These are phyloP conservation scores for Ramalina intermedia DNA, from an alignment of 495 filamentous ascomycete genomes.

Conservation along the genomic window DNA sequence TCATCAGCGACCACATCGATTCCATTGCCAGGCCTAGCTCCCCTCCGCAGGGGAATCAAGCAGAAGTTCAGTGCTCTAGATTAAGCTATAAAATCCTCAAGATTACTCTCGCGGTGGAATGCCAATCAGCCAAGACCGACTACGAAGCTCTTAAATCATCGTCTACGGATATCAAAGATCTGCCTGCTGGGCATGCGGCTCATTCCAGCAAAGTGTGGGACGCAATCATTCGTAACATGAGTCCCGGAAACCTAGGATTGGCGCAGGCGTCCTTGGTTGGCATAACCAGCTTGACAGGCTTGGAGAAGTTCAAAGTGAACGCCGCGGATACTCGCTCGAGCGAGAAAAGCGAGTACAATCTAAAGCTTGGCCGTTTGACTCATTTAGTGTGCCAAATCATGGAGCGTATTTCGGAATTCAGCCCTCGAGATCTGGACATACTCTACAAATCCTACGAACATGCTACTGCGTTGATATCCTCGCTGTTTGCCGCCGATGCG, in stretches of 20 bases:
- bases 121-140: slow-evolving; percentile 56
- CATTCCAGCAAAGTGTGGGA: slow-evolving; percentile 64
- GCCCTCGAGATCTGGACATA: slow-evolving; percentile 42
- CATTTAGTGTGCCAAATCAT: slow-evolving; percentile 57
- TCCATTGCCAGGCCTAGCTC: slow-evolving; percentile 27
- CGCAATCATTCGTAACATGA: slow-evolving; percentile 51
- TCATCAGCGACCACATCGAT: slow-evolving; percentile 33
- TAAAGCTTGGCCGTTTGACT: slow-evolving; percentile 51
- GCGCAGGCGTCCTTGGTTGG: slow-evolving; percentile 60
- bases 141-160: slow-evolving; percentile 43
- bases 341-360: slow-evolving; percentile 56
- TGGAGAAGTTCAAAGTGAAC: slow-evolving; percentile 54
- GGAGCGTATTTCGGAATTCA: slow-evolving; percentile 62
- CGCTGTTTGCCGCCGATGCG: slow-evolving; percentile 54
- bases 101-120: slow-evolving; percentile 59
- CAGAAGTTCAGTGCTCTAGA: slow-evolving; percentile 3
- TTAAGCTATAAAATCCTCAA: slow-evolving; percentile 29
- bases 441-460: slow-evolving; percentile 49
- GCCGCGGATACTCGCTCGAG: slow-evolving; percentile 31
- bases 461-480: slow-evolving; percentile 50
- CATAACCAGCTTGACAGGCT: slow-evolving; percentile 47
- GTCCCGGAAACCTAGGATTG: slow-evolving; percentile 45
- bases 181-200: slow-evolving; percentile 53
- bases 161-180: slow-evolving; percentile 26
- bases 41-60: neutral